Base-by-base conservation (phyloP, 1,284 basidiomycete genomes). In the Cutaneotrichosporon arboriforme region DNA sequence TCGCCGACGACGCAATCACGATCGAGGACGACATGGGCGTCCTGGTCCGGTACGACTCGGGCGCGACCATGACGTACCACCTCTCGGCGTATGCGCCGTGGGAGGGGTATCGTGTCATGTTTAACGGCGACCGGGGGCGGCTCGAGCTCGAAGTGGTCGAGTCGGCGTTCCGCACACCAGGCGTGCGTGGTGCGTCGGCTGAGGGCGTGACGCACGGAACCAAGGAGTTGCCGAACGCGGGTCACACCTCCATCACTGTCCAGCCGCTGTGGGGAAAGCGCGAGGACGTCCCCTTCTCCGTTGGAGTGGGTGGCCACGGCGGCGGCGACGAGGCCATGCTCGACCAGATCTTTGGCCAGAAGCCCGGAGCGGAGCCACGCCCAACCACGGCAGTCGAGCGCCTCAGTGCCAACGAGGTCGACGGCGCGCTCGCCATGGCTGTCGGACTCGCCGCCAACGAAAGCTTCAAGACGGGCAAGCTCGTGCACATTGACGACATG, bases 11-110 rank as follows among this genome's bases (percentile, higher is more conserved):
- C 33, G 77, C 75, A 22, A 80, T 82, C 53, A 77, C 76, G 2
- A 81, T 82, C 55, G 80, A 82, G 65, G 81, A 82, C 61, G 81
- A 81, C 60, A 81, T 81, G 78, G 70, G 76, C 47, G 73, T 81
- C 4, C 69, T 82, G 43, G 79, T 81, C 14, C 74, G 77, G 41
- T 81, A 81, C 64, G 73, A 77, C 53, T 76, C 72, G 5, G 80
- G 78, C 10, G 78, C 76, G 1, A 80, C 77, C n/a, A 77, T 82
- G 77, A 79, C 79, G 8, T 82, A 81, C 61, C 80, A 81, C 63
- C 65, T 82, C 45, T 71, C 68, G 9, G 67, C 71, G 8, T 73
- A 73, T 60, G 63, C 62, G 63, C 68, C 68, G 46, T 70, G 68
- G 78, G 78, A 79, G 70, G 80, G 80, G 14, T 81, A 81, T 62